phyloP scores from a whole-genome alignment of 2,329 filamentous ascomycete genomes.

The Uncinocarpus reesii region DNA sequence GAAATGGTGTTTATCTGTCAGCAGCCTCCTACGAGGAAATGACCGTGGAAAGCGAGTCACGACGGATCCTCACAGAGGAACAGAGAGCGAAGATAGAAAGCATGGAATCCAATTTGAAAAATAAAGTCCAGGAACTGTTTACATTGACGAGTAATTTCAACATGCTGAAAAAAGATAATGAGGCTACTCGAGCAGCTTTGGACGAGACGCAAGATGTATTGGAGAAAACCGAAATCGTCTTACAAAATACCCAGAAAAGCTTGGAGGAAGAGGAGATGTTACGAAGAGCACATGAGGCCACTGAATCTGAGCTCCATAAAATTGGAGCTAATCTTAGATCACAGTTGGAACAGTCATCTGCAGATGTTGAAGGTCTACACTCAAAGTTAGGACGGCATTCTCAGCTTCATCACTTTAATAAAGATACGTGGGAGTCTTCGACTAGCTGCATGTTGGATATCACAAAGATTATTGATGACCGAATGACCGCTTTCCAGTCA shows the following conservation, averaged over 20 bases:
- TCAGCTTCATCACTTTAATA: conserved; percentile 70
- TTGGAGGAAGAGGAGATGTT: conserved; percentile 70
- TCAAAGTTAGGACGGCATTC: conserved; percentile 80
- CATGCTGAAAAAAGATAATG: conserved; percentile 79
- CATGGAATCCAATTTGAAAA: conserved; percentile 77
- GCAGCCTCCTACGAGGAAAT: conserved; percentile 85
- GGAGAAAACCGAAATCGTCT: conserved; percentile 76
- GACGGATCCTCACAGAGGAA: conserved; percentile 82
- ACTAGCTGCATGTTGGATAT: conserved; percentile 66
- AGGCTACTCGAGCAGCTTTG: conserved; percentile 59
- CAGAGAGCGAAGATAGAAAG: conserved; percentile 86
- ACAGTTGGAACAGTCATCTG: conserved; percentile 66
- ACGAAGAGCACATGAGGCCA: conserved; percentile 73
- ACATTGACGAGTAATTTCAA: conserved; percentile 78
- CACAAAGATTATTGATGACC: conserved; percentile 64
- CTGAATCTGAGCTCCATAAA: conserved; percentile 63
- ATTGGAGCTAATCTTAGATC: conserved; percentile 67
- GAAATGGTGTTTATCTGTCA: conserved; percentile 89
- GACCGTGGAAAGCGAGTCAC: conserved; percentile 81
- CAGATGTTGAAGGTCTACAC: conserved; percentile 69
- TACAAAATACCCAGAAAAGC: conserved; percentile 63
- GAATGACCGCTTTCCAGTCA: conserved; percentile 60
- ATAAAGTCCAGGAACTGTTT: conserved; percentile 90
- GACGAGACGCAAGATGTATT: conserved; percentile 72
- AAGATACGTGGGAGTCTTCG: conserved; percentile 65